Evolutionary conservation across 202 grass and related monocot genomes (phyloP), one percentile per base, ranked within the genome.

Genomic region (Panicum hallii): DNA sequence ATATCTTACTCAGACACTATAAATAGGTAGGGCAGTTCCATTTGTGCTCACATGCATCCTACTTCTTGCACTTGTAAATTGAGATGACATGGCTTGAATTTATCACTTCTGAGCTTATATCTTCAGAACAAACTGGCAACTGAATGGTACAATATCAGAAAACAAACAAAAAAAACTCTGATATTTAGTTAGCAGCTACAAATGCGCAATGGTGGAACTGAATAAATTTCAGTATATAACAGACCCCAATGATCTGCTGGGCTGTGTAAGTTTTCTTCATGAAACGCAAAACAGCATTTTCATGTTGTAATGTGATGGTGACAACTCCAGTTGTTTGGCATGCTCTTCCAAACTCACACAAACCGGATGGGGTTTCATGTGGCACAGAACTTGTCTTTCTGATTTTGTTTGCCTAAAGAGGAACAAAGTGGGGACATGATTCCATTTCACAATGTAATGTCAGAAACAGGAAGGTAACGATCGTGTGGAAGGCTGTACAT

Each of bases 311-410:
- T 53, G 50, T 82, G 53, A 71, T 45, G 19, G 5, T 3, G 60
- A 52, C 55, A 45, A 19, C 4, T 52, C 67, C 15, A 32, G 40
- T 72, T 66, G 23, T 45, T 74, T 74, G 56, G 10, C 15, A 30
- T n/a, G 63, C 54, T 54, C 2, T 22, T 57, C 46, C 4, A 28
- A 73, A 56, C 36, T 28, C 46, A 40, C n/a, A 74, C 34, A 75
- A 55, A 54, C 6, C 45, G 68, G 60, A 75, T 73, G 74, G 50
- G 66, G 43, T 90, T 83, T 79, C 74, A 90, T 11, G 30, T 61
- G 32, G 74, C 4, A 14, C 43, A 68, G 16, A 68, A 61, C 32
- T 47, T 80, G 61, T 53, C 49, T 64, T 90, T 69, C 22, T 79
- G 4, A 16, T 75, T 64, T 15, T 87, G n/a, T 52, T 82, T 16